Evolutionary conservation across 164 flowering plant genomes (phyloP).

Genomic region (Stephania japonica): DNA sequence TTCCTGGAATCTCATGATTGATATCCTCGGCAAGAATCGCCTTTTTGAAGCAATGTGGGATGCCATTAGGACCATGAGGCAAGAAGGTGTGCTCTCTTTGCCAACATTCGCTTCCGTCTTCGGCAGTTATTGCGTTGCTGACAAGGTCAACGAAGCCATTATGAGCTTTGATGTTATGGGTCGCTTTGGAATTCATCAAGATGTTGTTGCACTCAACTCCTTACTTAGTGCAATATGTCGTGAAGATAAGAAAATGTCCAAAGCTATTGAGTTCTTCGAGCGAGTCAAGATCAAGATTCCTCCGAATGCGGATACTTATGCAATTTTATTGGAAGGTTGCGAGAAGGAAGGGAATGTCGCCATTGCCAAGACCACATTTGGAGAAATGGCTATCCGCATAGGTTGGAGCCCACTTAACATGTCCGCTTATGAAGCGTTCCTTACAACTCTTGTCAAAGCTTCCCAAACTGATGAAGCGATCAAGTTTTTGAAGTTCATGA

Average conservation of each 20-base stretch:
- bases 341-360: slow-evolving; percentile 64
- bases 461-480: slow-evolving; percentile 47
- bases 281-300: slow-evolving; percentile 42
- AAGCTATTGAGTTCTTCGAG: slow-evolving; percentile 55
- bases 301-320: slow-evolving; percentile 57
- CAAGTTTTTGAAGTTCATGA: slow-evolving; percentile 58
- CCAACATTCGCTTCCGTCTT: slow-evolving; percentile 64
- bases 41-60: slow-evolving; percentile 80
- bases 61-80: slow-evolving; percentile 70
- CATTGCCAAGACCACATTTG: slow-evolving; percentile 60
- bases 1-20: slow-evolving; percentile 78
- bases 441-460: slow-evolving; percentile 52
- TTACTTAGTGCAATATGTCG: slow-evolving; percentile 63
- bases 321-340: slow-evolving; percentile 72
- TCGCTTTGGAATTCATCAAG: slow-evolving; percentile 51
- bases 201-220: slow-evolving; percentile 64
- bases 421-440: slow-evolving; percentile 59
- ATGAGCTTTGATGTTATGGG: slow-evolving; percentile 74
- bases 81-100: slow-evolving; percentile 41
- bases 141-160: slow-evolving; percentile 48
- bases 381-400: slow-evolving; percentile 64
- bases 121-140: slow-evolving; percentile 52
- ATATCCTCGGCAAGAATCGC: slow-evolving; percentile 60
- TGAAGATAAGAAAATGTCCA: slow-evolving; percentile 33
- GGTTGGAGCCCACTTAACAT: slow-evolving; percentile 62